Evolutionary conservation across 192 early-diverging fungal genomes (phyloP), one percentile per base, ranked within the genome.

Genomic region (Pilobolus umbonatus): DNA sequence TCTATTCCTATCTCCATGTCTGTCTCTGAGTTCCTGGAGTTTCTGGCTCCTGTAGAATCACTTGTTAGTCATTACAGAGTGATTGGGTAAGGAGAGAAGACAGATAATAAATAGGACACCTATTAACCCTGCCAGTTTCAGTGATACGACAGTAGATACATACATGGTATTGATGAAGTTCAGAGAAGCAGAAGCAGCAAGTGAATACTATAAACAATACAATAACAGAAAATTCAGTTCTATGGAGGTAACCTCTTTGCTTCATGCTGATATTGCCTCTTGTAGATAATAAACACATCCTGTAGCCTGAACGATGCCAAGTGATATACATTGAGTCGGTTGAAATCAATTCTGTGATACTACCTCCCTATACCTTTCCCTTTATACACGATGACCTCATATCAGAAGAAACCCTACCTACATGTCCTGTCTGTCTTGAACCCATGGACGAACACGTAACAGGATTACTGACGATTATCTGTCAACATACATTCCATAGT

Each of bases 401-500:
- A n/a, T n/a, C n/a, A n/a, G 57, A 58, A 38, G 17, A 26, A 17
- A 91, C 95, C 67, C 68, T 95, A 10, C 93, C 94, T 4, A 91
- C 88, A 0, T 99, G 96, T 62, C 95, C 96, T 2, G 94, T 99
- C 8, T 99, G 96, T 64, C 74, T 99, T 30, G 96, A 99, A 61
- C 74, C 89, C 14, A 89, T 99, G 87, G 96, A 99, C 73, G 76
- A 88, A 9, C 78, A 80, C 3, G 84, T 87, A 12, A 95, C 94
- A 15, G 95, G 92, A 8, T 73, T 99, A 30, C 62, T 96, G 34
- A 96, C 94, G 5, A 95, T 95, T 39, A 55, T 94, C 21, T 99
- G 96, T 61, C 93, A 94, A 47, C 96, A 99, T 61, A 90, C 93
- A 10, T 99, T 99, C 68, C 94, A 99, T 62, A 93, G 91, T 65